These are phyloP conservation scores for Geosmithia putterillii DNA, from an alignment of 2,329 filamentous ascomycete species.

Conservation along the genomic window DNA sequence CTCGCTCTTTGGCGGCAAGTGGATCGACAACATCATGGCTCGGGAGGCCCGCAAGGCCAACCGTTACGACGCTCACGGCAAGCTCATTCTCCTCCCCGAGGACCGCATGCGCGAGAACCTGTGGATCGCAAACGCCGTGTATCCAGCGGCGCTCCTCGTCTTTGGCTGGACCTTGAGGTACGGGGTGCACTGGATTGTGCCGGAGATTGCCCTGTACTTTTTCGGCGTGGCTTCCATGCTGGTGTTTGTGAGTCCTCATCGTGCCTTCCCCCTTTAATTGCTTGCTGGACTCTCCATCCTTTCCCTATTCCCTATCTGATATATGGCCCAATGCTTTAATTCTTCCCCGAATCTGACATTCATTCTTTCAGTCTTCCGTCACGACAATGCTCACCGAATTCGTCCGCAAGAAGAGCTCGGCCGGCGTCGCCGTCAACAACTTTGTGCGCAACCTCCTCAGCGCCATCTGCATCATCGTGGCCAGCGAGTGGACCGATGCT, in stretches of 20 bases:
- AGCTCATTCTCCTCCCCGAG: conserved; percentile 58
- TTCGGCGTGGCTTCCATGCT: conserved; percentile 73
- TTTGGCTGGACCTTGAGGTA: conserved; percentile 65
- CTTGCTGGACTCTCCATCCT: not conserved
- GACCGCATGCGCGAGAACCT: conserved; percentile 77
- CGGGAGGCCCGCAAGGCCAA: conserved; percentile 60
- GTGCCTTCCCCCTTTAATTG: not conserved
- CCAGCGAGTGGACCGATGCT: conserved; percentile 55
- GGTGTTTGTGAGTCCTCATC: conserved; percentile 44
- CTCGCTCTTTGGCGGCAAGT: conserved; percentile 58
- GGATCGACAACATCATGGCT: conserved; percentile 74
- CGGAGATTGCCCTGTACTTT: conserved; percentile 54
- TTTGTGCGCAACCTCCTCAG: conserved; percentile 69
- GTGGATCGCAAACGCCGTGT: conserved; percentile 60
- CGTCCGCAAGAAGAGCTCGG: conserved; percentile 57
- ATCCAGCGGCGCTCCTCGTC: conserved; percentile 57
- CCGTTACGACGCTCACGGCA: conserved; percentile 54
- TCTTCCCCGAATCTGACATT: no score
- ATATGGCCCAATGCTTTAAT: not conserved
- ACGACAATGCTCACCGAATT: conserved; percentile 84
- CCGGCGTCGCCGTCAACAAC: conserved; percentile 71
- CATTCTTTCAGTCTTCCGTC: conserved; percentile 30
- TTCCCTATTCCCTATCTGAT: not conserved
- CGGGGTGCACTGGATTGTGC: conserved; percentile 52
- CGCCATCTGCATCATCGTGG: conserved; percentile 57